These are phyloP conservation scores for Athelia psychrophila DNA, from an alignment of 1,284 basidiomycete genomes.

Conservation along the genomic window DNA sequence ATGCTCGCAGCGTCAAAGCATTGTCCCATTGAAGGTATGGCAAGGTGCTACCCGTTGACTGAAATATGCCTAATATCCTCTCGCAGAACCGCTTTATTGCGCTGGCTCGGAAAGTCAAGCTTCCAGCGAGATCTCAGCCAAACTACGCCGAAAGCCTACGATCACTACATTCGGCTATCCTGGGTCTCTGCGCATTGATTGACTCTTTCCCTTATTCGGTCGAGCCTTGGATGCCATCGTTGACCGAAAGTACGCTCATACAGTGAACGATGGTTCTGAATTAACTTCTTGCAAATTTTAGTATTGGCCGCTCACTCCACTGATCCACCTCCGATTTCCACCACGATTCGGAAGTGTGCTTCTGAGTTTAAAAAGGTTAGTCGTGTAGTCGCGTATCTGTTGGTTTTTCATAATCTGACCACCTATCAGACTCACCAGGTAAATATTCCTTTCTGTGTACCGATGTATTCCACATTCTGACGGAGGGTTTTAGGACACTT, in stretches of 20 bases:
- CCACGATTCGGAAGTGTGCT: constrained; percentile 86
- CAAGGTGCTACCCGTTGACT: background rate
- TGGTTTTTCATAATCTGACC: constrained; percentile 7
- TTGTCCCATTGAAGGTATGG: constrained; percentile 79
- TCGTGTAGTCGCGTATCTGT: constrained; percentile 14
- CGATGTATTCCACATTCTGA: constrained; percentile 6
- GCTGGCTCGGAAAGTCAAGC: constrained; percentile 56
- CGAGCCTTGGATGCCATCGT: constrained; percentile 73
- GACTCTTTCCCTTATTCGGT: constrained; percentile 81
- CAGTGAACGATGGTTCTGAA: constrained; percentile 12
- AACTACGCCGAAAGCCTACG: constrained; percentile 75
- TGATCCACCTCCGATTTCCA: constrained; percentile 90
- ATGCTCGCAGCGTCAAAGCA: constrained; percentile 89
- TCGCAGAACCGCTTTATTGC: constrained; percentile 76
- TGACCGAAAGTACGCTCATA: constrained; percentile 60
- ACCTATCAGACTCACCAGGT: constrained; percentile 65
- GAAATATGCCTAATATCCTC: background rate
- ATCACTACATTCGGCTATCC: constrained; percentile 83
- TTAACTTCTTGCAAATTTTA: constrained; percentile 34
- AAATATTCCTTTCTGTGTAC: constrained; percentile 27
- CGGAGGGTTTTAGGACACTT: constrained; percentile 65
- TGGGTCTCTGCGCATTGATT: constrained; percentile 85
- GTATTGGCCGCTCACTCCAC: constrained; percentile 81
- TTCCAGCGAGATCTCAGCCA: constrained; percentile 73
- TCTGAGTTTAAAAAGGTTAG: constrained; percentile 85